Evolutionary conservation across 129 eudicot species (phyloP), one percentile per base, ranked within the genome.

Genomic region (Logfia minima): DNA sequence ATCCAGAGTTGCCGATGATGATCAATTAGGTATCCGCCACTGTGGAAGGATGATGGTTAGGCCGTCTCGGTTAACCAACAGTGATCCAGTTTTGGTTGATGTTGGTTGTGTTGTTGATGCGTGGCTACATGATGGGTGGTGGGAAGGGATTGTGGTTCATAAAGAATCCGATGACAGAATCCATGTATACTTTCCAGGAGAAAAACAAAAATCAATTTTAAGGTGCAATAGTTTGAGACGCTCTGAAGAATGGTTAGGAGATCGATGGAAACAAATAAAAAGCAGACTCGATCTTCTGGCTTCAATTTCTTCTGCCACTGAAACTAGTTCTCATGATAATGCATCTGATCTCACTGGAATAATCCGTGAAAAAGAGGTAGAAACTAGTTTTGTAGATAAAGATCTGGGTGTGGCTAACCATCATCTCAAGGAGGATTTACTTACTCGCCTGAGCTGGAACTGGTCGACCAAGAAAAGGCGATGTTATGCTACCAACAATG

Each of bases 71-170:
- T 17, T 17, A 10, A 43, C 61, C 17, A 74, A 69, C 26, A 66
- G 63, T 61, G 79, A 39, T 31, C 39, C 31, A 14, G 63, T 77
- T 22, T 35, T 66, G 18, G 78, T 65, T 29, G 66, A 77, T 14
- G 76, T 81, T 21, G 98, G 96, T 70, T 81, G 74, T 34, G 31
- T 89, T 66, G 98, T 93, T 68, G 98, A 91, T 83, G 98, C 82
- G 22, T 93, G 97, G 97, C 78, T 90, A 90, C 85, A 89, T 80
- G 92, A 89, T 83, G 96, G 96, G 8, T 93, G 98, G 98, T 93
- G 98, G 96, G 98, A 93, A 85, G 98, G 98, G 45, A 84, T 93
- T 45, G 92, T 93, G 45, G 77, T 89, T 68, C 82, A 72, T 43
- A 91, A 86, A 81, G 89, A 91, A 77, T 84, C 86, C 8, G 84